These are phyloP conservation scores for Saturnispora ahearnii DNA, from an alignment of 805 yeast species.

Conservation along the genomic window DNA sequence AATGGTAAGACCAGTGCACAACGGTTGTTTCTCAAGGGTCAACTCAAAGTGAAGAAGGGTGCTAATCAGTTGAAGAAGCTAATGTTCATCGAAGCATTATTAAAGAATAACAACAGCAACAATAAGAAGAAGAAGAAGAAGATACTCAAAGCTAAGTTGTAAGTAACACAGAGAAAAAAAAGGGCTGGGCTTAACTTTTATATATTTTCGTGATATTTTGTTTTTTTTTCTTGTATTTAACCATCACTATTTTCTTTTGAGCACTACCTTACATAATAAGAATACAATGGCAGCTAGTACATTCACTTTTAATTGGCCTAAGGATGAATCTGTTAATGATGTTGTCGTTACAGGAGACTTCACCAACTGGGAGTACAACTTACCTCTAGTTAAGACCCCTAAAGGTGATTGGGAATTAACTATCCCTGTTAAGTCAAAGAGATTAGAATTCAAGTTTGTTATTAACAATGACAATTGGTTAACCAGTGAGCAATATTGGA, in stretches of 20 bases:
- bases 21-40: slow-evolving; percentile 74
- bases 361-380: slow-evolving; percentile 47
- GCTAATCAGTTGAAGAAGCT: slow-evolving; percentile 62
- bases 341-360: slow-evolving; percentile 55
- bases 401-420: slow-evolving; percentile 29
- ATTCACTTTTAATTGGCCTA: background rate
- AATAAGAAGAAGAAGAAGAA: slow-evolving; percentile 25
- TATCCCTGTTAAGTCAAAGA: slow-evolving; percentile 24
- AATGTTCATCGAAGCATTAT: slow-evolving; percentile 58
- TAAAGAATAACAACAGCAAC: slow-evolving; percentile 17
- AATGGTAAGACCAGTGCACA: slow-evolving; percentile 79
- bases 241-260: background rate
- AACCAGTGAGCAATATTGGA: slow-evolving; percentile 31
- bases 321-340: slow-evolving; percentile 6
- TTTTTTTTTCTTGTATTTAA: background rate
- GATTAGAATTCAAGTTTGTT: slow-evolving; percentile 42
- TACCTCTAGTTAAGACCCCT: slow-evolving; percentile 37
- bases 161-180: no score
- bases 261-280: background rate
- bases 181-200: background rate
- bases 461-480: slow-evolving; percentile 51
- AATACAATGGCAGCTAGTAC: background rate
- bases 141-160: slow-evolving; percentile 36
- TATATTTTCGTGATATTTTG: background rate
- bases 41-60: slow-evolving; percentile 80